Percentiles rank a stretch among this genome's conserved stretches.
Conservation (phyloP, 169 alveolate genomes). For the Cryptosporidium sp. region DNA sequence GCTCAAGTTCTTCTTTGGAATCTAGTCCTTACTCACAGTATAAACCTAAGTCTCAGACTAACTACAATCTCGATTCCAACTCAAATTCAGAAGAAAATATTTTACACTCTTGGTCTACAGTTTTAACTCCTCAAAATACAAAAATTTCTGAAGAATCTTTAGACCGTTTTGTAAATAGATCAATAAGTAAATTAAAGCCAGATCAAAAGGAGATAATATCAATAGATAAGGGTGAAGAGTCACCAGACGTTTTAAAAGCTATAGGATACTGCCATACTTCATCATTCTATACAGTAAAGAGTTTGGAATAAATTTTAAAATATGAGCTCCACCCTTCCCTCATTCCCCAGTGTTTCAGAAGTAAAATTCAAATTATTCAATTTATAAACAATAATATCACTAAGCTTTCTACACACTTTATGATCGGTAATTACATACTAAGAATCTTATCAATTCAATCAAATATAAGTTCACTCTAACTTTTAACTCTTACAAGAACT, state of each 20-base stretch:
- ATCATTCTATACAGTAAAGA: slow-evolving; percentile 36
- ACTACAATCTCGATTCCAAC: not conserved
- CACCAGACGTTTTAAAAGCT: not conserved
- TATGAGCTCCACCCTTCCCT: not conserved
- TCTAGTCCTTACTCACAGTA: not conserved
- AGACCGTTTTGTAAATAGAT: slow-evolving; percentile 14
- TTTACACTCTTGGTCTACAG: not conserved
- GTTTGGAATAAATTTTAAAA: slow-evolving; percentile 2
- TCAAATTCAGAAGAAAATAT: not conserved
- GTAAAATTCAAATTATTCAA: not conserved
- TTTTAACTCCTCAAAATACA: not conserved
- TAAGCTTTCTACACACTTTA: not conserved
- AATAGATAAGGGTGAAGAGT: not conserved
- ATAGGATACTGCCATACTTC: slow-evolving; percentile 34
- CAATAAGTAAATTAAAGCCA: not conserved
- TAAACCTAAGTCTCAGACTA: not conserved
- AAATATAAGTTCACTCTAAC: too few relatives aligned
- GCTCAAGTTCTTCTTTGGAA: not conserved
- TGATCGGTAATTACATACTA: not conserved
- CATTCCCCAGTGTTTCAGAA: too few relatives aligned
- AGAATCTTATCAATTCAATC: not conserved
- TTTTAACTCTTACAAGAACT: too few relatives aligned
- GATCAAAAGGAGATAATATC: not conserved
- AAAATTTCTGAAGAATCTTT: slow-evolving; percentile 1
- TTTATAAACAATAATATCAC: not conserved